Percentiles rank a stretch among this genome's conserved stretches.
Evolutionary conservation across 208 protist genomes (phyloP).

Genomic region (Naegleria lovaniensis): DNA sequence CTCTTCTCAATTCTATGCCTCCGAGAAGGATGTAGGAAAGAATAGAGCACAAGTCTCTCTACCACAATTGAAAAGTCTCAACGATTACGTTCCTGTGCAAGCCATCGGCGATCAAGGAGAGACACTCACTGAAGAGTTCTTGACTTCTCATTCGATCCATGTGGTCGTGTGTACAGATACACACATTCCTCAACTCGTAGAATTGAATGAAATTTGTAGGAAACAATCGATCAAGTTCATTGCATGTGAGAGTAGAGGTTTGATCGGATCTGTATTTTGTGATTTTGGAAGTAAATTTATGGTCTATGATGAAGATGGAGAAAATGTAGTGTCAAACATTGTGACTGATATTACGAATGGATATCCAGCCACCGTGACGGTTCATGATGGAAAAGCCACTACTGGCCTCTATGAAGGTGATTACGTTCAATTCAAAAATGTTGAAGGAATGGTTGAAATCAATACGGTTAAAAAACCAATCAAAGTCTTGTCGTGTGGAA

Average conservation of each 20-base stretch:
- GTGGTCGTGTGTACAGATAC: neutral
- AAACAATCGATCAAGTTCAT: slow-evolving; percentile 24
- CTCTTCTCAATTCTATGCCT: slow-evolving; percentile 15
- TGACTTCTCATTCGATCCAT: neutral
- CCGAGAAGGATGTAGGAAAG: neutral
- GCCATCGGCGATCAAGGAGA: neutral
- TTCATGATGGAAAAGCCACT: neutral
- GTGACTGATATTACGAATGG: slow-evolving; percentile 21
- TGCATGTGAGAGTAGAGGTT: slow-evolving; percentile 7
- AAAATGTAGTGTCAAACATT: neutral
- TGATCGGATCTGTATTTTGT: slow-evolving; percentile 28
- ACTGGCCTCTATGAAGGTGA: neutral
- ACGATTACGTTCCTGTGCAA: slow-evolving; percentile 67
- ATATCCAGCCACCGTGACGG: neutral
- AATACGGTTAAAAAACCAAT: neutral
- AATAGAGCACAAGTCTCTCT: slow-evolving; percentile 54
- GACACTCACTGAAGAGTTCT: neutral
- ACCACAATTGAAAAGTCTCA: slow-evolving; percentile 65
- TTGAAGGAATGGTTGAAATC: slow-evolving; percentile 15
- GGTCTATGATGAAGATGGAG: slow-evolving; percentile 30
- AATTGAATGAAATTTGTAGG: slow-evolving; percentile 14
- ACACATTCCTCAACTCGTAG: neutral
- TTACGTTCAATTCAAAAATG: neutral
- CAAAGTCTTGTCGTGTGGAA: neutral
- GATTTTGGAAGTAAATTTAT: slow-evolving; percentile 33